These are phyloP conservation scores for Cenchrus americanus DNA, from an alignment of 176 grass and related monocot species.

Conservation along the genomic window DNA sequence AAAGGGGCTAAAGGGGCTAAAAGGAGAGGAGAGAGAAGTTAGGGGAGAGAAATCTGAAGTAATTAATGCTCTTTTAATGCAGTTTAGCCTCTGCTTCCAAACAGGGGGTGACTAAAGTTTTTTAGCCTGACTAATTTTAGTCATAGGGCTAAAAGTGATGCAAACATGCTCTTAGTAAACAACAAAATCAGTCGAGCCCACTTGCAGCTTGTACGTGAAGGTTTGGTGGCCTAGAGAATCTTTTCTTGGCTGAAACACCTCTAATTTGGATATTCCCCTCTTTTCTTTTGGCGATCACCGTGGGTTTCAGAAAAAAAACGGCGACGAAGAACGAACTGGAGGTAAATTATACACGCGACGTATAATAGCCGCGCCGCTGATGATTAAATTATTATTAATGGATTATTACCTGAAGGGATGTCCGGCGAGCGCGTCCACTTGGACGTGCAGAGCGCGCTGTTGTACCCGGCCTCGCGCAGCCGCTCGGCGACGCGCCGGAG, in stretches of 20 bases:
- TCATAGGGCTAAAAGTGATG: too few species aligned
- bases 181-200: background rate
- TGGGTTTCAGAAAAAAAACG: background rate
- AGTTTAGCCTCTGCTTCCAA: too few species aligned
- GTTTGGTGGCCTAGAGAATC: background rate
- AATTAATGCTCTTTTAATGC: too few species aligned
- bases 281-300: background rate
- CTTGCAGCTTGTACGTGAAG: background rate
- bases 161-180: too few species aligned
- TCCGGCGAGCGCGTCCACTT: slow-evolving; percentile 79
- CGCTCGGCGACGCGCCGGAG: slow-evolving; percentile 51
- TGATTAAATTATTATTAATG: too few species aligned
- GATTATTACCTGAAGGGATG: slow-evolving; percentile 68
- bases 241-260: background rate
- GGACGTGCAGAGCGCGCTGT: slow-evolving; percentile 84
- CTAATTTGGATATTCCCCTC: background rate
- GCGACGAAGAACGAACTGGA: background rate
- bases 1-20: too few species aligned
- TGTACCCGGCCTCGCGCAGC: slow-evolving; percentile 67
- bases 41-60: too few species aligned
- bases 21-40: too few species aligned
- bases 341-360: background rate
- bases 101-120: too few species aligned
- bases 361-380: background rate
- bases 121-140: too few species aligned